Evolutionary conservation across 129 eudicot species (phyloP).

Genomic region (Lactuca sativa): DNA sequence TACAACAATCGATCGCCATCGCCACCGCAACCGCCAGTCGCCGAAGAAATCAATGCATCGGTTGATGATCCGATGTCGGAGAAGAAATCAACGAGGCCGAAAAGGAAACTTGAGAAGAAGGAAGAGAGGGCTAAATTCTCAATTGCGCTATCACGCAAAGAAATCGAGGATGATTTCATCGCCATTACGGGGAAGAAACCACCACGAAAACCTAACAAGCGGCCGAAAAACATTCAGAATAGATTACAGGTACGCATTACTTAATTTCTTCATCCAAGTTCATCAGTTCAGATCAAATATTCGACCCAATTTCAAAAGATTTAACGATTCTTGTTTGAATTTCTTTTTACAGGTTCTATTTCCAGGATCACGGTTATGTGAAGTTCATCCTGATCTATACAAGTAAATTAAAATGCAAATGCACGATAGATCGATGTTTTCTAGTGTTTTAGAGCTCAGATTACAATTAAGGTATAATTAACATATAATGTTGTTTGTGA

Average conservation of each 20-base stretch:
- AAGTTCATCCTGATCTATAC: conserved; percentile 62
- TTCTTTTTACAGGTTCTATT: conserved; percentile 46
- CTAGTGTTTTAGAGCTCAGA: neutral
- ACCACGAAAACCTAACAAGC: conserved; percentile 56
- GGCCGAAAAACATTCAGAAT: conserved; percentile 47
- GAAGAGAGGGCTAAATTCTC: conserved; percentile 61
- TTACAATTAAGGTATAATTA: conserved; percentile 15
- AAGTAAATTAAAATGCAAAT: conserved; percentile 51
- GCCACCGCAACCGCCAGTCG: neutral
- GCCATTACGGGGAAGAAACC: conserved; percentile 46
- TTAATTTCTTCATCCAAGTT: neutral
- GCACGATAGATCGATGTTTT: conserved; percentile 9
- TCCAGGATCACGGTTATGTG: conserved; percentile 61
- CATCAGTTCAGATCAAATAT: neutral
- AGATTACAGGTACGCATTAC: conserved; percentile 45
- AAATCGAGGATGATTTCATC: conserved; percentile 74
- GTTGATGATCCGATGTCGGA: conserved; percentile 2
- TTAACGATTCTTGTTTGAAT: conserved; percentile 20
- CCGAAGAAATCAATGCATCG: conserved; percentile 6
- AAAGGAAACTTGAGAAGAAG: conserved; percentile 38
- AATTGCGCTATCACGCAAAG: conserved; percentile 41
- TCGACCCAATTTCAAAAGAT: conserved; percentile 5
- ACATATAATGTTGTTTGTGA: conserved; percentile 23
- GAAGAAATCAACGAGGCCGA: conserved; percentile 36
- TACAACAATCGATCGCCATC: neutral